Evolutionary conservation across 306 rosid genomes (phyloP).

Genomic region (Canavalia ensiformis): DNA sequence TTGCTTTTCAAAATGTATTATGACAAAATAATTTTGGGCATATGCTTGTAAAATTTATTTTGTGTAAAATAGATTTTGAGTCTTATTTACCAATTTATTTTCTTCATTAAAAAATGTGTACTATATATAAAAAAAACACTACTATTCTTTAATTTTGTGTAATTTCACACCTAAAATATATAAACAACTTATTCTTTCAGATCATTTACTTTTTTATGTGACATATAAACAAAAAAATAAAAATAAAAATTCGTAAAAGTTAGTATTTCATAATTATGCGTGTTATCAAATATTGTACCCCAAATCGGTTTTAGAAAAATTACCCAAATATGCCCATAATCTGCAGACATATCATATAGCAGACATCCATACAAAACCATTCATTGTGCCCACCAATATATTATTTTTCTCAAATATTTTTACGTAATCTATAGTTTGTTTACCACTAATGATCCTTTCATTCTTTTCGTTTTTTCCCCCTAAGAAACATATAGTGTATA

Average conservation of each 20-base stretch:
- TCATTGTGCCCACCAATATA: neutral
- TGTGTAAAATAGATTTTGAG: neutral
- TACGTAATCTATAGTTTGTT: neutral
- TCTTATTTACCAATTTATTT: neutral
- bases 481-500: neutral
- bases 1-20: neutral
- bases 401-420: neutral
- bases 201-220: neutral
- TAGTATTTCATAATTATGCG: neutral
- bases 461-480: neutral
- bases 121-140: neutral
- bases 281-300: neutral
- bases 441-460: neutral
- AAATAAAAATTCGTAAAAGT: neutral
- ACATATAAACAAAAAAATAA: neutral
- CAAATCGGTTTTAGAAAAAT: neutral
- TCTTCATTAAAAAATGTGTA: neutral
- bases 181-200: neutral
- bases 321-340: neutral
- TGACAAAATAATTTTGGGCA: neutral
- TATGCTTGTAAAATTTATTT: neutral
- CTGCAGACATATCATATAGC: neutral
- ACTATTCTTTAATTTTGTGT: neutral
- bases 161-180: neutral
- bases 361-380: slow-evolving; percentile 23